A percentile compares a stretch with the other conserved stretches of the same genome.
Conservation (phyloP, 768 basidiomycete genomes). For the Collybia sp. region DNA sequence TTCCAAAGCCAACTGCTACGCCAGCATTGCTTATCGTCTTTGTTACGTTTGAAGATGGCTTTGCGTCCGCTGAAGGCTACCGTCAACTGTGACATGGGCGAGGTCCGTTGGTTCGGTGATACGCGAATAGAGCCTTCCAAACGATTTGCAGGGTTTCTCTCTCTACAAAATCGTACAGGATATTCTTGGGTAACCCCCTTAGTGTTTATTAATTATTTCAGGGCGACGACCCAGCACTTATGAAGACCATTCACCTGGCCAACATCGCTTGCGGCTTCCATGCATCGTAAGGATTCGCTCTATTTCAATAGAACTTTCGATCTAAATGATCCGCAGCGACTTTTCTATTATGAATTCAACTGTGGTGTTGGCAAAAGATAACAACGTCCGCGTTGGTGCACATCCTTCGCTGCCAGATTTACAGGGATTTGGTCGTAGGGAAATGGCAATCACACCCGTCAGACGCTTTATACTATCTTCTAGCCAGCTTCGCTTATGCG, state of each 20-base stretch:
- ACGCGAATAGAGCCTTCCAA: not conserved
- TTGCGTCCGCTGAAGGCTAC: constrained; percentile 28
- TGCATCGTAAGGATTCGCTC: constrained; percentile 38
- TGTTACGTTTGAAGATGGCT: too few species aligned
- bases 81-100: constrained; percentile 55
- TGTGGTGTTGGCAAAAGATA: constrained; percentile 48
- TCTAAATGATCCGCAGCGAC: constrained; percentile 30
- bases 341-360: constrained; percentile 65
- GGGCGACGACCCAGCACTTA: constrained; percentile 49
- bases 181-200: not conserved
- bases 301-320: too few species aligned
- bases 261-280: constrained; percentile 71
- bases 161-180: constrained; percentile 38
- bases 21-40: too few species aligned
- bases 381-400: constrained; percentile 58
- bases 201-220: constrained; percentile 9
- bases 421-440: constrained; percentile 63
- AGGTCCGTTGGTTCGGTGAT: constrained; percentile 28
- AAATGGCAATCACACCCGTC: constrained; percentile 60
- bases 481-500: not conserved
- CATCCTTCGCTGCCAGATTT: constrained; percentile 63
- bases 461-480: constrained; percentile 5
- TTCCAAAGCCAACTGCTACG: too few species aligned
- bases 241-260: constrained; percentile 54
- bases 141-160: constrained; percentile 40